These are phyloP conservation scores for Reticulascus tulasneorum DNA, from an alignment of 2,329 filamentous ascomycete species.

Conservation along the genomic window DNA sequence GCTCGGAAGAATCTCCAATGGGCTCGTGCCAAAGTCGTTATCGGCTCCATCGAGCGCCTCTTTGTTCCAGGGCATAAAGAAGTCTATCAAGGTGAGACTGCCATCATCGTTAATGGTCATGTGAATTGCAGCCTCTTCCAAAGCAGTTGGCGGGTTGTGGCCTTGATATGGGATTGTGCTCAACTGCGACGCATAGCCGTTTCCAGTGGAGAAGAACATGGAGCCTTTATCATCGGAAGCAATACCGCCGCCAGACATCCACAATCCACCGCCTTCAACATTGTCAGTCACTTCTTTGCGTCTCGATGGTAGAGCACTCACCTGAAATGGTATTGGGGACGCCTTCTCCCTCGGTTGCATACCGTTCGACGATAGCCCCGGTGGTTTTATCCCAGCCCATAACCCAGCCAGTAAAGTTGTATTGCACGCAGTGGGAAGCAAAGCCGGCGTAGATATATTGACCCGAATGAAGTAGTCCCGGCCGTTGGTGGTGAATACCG, in stretches of 20 bases:
- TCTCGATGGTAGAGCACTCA: too few species aligned
- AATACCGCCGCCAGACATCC: constrained; percentile 37
- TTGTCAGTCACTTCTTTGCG: too few species aligned
- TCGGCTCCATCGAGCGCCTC: constrained; percentile 45
- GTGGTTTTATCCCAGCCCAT: constrained; percentile 43
- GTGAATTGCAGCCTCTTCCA: constrained; percentile 42
- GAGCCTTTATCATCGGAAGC: constrained; percentile 34
- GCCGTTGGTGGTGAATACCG: constrained; percentile 48
- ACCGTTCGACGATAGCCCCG: constrained; percentile 32
- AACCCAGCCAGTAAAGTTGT: constrained; percentile 52
- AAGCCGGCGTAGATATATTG: constrained; percentile 48
- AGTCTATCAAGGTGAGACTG: constrained; percentile 42
- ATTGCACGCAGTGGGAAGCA: constrained; percentile 52
- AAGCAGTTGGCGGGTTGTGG: constrained; percentile 32
- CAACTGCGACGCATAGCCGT: constrained; percentile 36
- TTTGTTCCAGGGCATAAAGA: constrained; percentile 53
- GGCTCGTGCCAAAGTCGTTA: constrained; percentile 43
- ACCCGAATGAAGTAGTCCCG: constrained; percentile 41
- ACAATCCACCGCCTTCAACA: constrained; percentile 38
- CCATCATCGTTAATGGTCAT: constrained; percentile 37
- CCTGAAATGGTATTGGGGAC: constrained; percentile 33
- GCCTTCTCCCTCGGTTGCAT: constrained; percentile 36
- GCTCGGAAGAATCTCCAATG: constrained; percentile 40
- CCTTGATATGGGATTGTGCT: constrained; percentile 32
- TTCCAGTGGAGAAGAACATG: constrained; percentile 34